Conservation (phyloP, 306 rosid species). For the Sphenostylis stenocarpa region DNA sequence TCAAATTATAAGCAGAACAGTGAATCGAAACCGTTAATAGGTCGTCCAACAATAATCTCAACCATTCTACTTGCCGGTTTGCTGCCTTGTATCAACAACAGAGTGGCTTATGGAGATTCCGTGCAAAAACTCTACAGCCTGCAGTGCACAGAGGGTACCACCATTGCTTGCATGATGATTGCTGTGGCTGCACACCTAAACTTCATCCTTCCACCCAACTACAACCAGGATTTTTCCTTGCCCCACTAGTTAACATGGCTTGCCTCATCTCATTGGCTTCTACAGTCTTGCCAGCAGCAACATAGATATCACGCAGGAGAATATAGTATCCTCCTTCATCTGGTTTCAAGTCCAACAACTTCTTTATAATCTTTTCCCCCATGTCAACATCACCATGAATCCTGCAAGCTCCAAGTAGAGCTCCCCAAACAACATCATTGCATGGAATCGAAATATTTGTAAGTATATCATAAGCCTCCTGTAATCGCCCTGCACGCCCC, state of each 20-base stretch:
- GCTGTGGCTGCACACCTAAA: neutral
- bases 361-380: slow-evolving; percentile 51
- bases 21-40: neutral
- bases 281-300: slow-evolving; percentile 47
- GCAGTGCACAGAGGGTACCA: neutral
- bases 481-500: slow-evolving; percentile 63
- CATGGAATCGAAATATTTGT: slow-evolving; percentile 43
- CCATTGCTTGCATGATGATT: neutral
- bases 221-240: slow-evolving; percentile 51
- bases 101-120: neutral
- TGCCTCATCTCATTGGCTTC: slow-evolving; percentile 58
- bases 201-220: slow-evolving; percentile 52
- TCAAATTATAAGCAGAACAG: neutral
- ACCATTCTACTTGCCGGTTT: neutral
- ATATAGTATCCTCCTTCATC: slow-evolving; percentile 64
- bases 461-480: slow-evolving; percentile 55
- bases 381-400: slow-evolving; percentile 51
- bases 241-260: slow-evolving; percentile 44
- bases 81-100: neutral
- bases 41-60: neutral
- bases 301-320: slow-evolving; percentile 56
- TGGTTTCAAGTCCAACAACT: slow-evolving; percentile 54
- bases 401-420: slow-evolving; percentile 62
- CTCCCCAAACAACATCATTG: slow-evolving; percentile 57
- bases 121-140: neutral